Evolutionary conservation across 1,284 basidiomycete genomes (phyloP).

Genomic region (Moesziomyces parantarcticus): DNA sequence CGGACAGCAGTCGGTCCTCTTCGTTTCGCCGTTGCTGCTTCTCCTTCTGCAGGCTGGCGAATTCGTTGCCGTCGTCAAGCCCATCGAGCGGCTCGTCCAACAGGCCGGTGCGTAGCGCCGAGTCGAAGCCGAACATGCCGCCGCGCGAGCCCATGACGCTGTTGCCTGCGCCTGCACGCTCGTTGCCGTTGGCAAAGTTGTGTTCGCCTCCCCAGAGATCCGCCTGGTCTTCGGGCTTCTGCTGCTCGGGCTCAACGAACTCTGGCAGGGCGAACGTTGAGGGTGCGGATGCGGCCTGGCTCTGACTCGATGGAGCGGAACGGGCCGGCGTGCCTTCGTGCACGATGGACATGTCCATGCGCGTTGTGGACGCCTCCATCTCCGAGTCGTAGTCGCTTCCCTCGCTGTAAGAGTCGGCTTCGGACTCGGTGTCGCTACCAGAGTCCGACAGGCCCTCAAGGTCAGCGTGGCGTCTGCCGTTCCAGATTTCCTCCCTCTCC

Average conservation of each 20-base stretch:
- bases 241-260: slow-evolving; percentile 42
- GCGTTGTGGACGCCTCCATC: slow-evolving; percentile 27
- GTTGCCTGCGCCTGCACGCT: slow-evolving; percentile 48
- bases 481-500: slow-evolving; percentile 21
- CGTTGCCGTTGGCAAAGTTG: slow-evolving; percentile 49
- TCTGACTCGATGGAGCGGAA: slow-evolving; percentile 8
- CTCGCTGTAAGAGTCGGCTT: slow-evolving; percentile 38
- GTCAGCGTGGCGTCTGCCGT: slow-evolving; percentile 22
- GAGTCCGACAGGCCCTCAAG: slow-evolving; percentile 31
- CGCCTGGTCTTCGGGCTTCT: slow-evolving; percentile 44
- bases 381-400: slow-evolving; percentile 41
- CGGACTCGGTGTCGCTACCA: slow-evolving; percentile 35
- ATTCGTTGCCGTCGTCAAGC: slow-evolving; percentile 40
- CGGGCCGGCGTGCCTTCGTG: slow-evolving; percentile 5
- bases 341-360: slow-evolving; percentile 40
- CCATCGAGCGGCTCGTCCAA: slow-evolving; percentile 31
- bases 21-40: slow-evolving; percentile 36
- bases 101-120: slow-evolving; percentile 32
- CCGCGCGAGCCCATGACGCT: slow-evolving; percentile 39
- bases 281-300: slow-evolving; percentile 6
- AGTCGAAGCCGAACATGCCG: slow-evolving; percentile 50
- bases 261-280: slow-evolving; percentile 28
- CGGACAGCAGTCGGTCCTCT: slow-evolving; percentile 46
- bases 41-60: slow-evolving; percentile 29
- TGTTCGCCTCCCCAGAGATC: slow-evolving; percentile 48